These are phyloP conservation scores for Chondrostereum purpureum DNA, from an alignment of 1,284 basidiomycete species.

Conservation along the genomic window DNA sequence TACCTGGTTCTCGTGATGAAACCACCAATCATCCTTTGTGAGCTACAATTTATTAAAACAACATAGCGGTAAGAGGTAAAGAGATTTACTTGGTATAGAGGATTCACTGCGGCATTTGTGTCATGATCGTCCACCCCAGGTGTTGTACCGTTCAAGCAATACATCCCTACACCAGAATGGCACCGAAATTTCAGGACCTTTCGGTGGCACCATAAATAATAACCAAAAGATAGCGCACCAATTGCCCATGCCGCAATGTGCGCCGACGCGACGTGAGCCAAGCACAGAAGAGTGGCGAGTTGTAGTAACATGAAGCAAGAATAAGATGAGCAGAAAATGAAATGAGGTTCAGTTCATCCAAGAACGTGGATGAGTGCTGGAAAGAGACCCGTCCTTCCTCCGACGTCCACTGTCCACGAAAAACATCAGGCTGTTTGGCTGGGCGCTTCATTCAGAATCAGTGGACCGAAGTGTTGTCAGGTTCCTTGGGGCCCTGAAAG, in stretches of 20 bases:
- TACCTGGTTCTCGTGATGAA: slow-evolving; percentile 1
- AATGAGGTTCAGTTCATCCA: too few relatives aligned
- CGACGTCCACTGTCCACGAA: too few relatives aligned
- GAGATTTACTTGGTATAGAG: background rate
- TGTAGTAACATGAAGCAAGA: background rate
- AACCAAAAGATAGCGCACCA: slow-evolving; percentile 1
- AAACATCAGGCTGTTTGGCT: too few relatives aligned
- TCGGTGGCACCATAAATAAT: background rate
- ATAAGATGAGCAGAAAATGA: too few relatives aligned
- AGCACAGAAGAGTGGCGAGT: background rate
- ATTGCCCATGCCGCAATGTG: slow-evolving; percentile 1
- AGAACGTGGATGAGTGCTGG: too few relatives aligned
- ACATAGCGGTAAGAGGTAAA: slow-evolving; percentile 1
- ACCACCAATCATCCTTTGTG: slow-evolving; percentile 1
- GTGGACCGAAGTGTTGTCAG: too few relatives aligned
- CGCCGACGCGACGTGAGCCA: background rate
- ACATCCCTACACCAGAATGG: slow-evolving; percentile 2
- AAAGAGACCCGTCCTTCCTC: too few relatives aligned
- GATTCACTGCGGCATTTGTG: background rate
- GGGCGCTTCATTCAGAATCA: too few relatives aligned
- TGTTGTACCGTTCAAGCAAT: slow-evolving; percentile 2
- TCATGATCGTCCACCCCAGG: slow-evolving; percentile 3
- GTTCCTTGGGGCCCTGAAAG: too few relatives aligned
- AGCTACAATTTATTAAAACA: too few relatives aligned
- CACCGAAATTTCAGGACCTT: too few relatives aligned